Conservation (phyloP, 106 monocot genomes). For the Allium cepa region DNA sequence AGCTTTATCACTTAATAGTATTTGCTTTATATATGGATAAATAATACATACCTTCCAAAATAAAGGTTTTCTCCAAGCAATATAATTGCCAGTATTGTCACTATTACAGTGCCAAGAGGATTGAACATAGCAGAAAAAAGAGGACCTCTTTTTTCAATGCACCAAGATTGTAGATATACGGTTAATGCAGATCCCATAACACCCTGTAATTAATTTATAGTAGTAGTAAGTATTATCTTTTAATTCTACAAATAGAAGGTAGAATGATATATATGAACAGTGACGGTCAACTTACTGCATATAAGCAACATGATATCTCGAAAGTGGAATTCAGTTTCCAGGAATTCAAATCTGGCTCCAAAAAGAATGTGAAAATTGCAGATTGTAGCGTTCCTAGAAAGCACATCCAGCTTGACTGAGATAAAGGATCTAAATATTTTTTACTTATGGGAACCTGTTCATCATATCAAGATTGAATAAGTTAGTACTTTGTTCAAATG, state of each 20-base stretch:
- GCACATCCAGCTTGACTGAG: conserved; percentile 48
- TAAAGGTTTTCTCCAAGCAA: conserved; percentile 39
- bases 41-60: conserved; percentile 32
- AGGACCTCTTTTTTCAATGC: conserved; percentile 36
- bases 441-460: conserved; percentile 36
- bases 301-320: conserved; percentile 27
- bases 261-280: no score
- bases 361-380: conserved; percentile 19
- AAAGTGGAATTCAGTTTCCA: conserved; percentile 29
- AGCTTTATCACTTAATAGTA: no score
- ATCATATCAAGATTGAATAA: neutral
- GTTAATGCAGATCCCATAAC: conserved; percentile 37
- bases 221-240: neutral
- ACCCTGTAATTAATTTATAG: conserved; percentile 19
- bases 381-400: conserved; percentile 39
- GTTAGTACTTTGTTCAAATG: no score
- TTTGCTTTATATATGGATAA: neutral
- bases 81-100: conserved; percentile 16
- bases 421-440: conserved; percentile 28
- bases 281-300: conserved; percentile 19
- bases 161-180: conserved; percentile 46
- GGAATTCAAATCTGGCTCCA: conserved; percentile 27
- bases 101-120: conserved; percentile 38
- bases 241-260: no score
- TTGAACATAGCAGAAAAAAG: conserved; percentile 50